phyloP scores from a whole-genome alignment of 495 filamentous ascomycete genomes.

The Filosporella fistucella region DNA sequence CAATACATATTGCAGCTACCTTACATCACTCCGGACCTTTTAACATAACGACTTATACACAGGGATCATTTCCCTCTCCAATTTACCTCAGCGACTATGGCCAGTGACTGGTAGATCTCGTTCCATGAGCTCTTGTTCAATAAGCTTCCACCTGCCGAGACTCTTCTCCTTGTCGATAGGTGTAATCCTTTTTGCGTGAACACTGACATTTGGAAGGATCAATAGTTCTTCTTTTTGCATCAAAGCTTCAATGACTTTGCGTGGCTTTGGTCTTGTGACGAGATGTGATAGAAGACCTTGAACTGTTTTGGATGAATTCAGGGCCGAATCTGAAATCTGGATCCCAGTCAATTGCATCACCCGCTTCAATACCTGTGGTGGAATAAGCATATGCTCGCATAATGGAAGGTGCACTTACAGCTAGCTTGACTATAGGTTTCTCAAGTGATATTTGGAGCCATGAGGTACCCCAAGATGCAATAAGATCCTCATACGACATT shows the following conservation, averaged over 20 bases:
- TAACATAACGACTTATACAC: too few species aligned
- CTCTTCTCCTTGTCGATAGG: constrained; percentile 67
- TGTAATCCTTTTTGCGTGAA: constrained; percentile 55
- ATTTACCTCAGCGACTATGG: too few species aligned
- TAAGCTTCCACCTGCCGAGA: constrained; percentile 80
- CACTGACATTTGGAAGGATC: constrained; percentile 63
- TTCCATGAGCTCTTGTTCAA: constrained; percentile 64
- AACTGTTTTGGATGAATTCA: constrained; percentile 48
- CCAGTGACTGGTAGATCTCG: constrained; percentile 50
- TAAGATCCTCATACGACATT: constrained; percentile 11
- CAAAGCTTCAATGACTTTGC: constrained; percentile 44
- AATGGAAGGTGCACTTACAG: constrained; percentile 47
- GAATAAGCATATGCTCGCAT: constrained; percentile 10
- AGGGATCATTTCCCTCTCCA: too few species aligned
- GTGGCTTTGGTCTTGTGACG: constrained; percentile 52
- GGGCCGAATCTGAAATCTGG: constrained; percentile 62
- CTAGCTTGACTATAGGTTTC: constrained; percentile 63
- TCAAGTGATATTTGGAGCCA: constrained; percentile 53
- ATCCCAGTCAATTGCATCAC: constrained; percentile 72
- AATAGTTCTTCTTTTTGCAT: constrained; percentile 34
- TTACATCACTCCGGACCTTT: too few species aligned
- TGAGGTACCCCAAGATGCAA: constrained; percentile 32
- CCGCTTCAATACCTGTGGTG: constrained; percentile 66
- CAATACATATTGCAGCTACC: too few species aligned
- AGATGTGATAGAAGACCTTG: constrained; percentile 50